phyloP scores from a whole-genome alignment of 768 basidiomycete genomes.

The Ramaria rubella region DNA sequence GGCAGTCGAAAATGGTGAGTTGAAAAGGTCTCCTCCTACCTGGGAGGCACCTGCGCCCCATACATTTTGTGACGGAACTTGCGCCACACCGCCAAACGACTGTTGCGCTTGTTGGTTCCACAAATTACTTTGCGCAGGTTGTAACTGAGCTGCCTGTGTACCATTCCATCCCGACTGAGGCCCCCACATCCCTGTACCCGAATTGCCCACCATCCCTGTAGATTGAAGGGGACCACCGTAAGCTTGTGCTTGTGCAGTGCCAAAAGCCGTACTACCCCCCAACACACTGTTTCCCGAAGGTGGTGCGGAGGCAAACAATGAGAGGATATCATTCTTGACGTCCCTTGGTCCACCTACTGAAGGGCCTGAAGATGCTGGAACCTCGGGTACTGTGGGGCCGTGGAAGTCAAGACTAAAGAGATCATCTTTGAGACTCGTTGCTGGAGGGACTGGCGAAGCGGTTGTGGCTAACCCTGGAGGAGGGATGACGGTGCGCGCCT shows the following conservation, averaged over 20 bases:
- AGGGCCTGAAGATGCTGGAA: conserved; percentile 16
- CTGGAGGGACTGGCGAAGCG: conserved; percentile 19
- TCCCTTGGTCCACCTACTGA: conserved; percentile 47
- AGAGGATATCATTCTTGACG: conserved; percentile 79
- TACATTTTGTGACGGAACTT: conserved; percentile 43
- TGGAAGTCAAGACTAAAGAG: conserved; percentile 87
- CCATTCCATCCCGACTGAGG: conserved; percentile 57
- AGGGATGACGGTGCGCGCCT: conserved; percentile 2
- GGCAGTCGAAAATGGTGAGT: conserved; percentile 26
- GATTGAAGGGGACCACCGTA: conserved; percentile 22
- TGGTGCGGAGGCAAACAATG: conserved; percentile 57
- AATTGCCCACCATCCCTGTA: conserved; percentile 49
- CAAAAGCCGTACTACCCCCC: conserved; percentile 20
- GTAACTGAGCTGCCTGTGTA: conserved; percentile 19
- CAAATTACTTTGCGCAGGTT: conserved; percentile 20
- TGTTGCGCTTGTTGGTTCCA: conserved; percentile 19
- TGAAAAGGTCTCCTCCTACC: conserved; percentile 26
- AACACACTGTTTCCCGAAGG: conserved; percentile 24
- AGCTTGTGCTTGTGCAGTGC: conserved; percentile 21
- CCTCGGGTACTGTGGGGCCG: conserved; percentile 39
- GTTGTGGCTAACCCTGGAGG: conserved; percentile 8
- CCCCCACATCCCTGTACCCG: conserved; percentile 59
- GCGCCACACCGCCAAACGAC: conserved; percentile 32
- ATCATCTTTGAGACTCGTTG: conserved; percentile 43
- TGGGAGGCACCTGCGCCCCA: conserved; percentile 42